A percentile compares a stretch with the other conserved stretches of the same genome.
phyloP scores from a whole-genome alignment of 495 filamentous ascomycete genomes.

The Annulohypoxylon bovei region DNA sequence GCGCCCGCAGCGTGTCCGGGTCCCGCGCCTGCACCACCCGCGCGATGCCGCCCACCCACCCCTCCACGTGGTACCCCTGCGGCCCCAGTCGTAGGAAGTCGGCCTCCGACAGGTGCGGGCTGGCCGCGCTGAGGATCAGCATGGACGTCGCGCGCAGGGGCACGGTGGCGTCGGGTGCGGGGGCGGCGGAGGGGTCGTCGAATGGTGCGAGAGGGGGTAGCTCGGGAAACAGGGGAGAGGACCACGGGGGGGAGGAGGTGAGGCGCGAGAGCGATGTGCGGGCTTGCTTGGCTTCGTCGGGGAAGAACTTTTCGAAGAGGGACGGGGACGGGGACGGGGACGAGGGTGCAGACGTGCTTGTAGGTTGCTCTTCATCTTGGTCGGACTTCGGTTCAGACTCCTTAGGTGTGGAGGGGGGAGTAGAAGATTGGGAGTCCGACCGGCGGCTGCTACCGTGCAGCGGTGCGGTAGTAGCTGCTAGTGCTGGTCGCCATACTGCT shows the following conservation, averaged over 20 bases:
- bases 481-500: conserved; percentile 44
- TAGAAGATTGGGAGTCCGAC: conserved; percentile 6
- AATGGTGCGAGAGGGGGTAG: not conserved
- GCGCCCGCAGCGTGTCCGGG: conserved; percentile 60
- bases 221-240: conserved; percentile 15
- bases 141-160: conserved; percentile 47
- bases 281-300: conserved; percentile 53
- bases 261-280: conserved; percentile 3
- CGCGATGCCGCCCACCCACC: conserved; percentile 67
- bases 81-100: conserved; percentile 71
- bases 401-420: not conserved
- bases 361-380: conserved; percentile 1
- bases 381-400: not conserved
- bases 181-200: not conserved
- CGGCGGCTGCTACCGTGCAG: conserved; percentile 37
- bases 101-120: conserved; percentile 64
- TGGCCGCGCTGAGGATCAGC: conserved; percentile 61
- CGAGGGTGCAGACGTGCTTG: not conserved
- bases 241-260: conserved; percentile 7
- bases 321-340: conserved; percentile 39
- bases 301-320: conserved; percentile 69
- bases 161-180: conserved; percentile 1
- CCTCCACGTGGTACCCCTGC: conserved; percentile 69
- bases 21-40: conserved; percentile 64
- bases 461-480: conserved; percentile 11